Evolutionary conservation across 1,284 basidiomycete genomes (phyloP), one percentile per base, ranked within the genome.

Genomic region (Moesziomyces aphidis): DNA sequence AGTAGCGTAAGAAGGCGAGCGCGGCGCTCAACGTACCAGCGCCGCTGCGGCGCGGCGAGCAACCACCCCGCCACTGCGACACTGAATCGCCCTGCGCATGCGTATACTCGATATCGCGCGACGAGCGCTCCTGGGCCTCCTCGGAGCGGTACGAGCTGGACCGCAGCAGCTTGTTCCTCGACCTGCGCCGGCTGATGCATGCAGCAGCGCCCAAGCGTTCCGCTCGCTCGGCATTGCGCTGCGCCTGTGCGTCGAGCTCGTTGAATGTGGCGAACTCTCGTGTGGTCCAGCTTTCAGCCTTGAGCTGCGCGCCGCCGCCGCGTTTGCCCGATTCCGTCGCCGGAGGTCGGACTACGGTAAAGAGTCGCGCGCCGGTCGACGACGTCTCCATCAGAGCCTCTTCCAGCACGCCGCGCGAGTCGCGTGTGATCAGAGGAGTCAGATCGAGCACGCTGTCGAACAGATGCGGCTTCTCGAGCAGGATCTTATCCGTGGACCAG

Each of bases 401-500:
- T 53, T 66, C 59, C 13, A 73, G 44, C 19, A 74, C n/a, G 1
- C 64, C 65, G 19, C 54, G 17, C 28, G 62, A 75, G 10, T 62
- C 59, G 7, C 42, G 46, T 19, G 58, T 47, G 45, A 68, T 52
- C 26, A 79, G 61, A 5, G 78, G 67, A 1, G 73, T 67, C 21
- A 81, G 56, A 44, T 81, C 79, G 9, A 81, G 60, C 26, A 81
- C 64, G 31, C 63, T 63, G 54, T 81, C 79, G 55, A 74, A 81
- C 9, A 81, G 48, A 39, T 75, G 56, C 17, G 68, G 61, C 58
- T 79, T 81, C 21, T 81, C 78, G 21, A 79, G 66, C 21, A 79
- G 43, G 44, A 81, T 71, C 68, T 76, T 78, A 56, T 81, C 77
- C 5, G 78, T 63, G 10, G 72, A 78, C 77, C 77, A 79, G 8